Percentiles rank a stretch among this genome's conserved stretches.
Conservation (phyloP, 2,329 filamentous ascomycete genomes). For the Ceratocystis alfenasii region DNA sequence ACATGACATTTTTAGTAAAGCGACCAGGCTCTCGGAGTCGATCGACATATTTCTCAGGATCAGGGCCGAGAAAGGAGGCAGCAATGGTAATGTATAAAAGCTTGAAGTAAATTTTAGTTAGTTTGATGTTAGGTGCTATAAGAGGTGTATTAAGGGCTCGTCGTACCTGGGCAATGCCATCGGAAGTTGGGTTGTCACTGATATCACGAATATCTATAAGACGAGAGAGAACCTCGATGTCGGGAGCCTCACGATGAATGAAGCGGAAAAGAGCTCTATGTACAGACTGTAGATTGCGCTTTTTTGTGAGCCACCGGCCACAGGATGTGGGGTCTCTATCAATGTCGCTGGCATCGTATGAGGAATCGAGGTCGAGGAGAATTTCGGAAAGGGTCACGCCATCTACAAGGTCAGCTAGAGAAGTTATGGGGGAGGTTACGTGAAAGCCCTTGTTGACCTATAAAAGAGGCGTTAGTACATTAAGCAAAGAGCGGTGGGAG, state of each 20-base stretch:
- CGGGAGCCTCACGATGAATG: constrained; percentile 41
- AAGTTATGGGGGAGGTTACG: constrained; percentile 36
- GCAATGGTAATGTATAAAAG: constrained; percentile 50
- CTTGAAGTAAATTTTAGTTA: constrained; percentile 27
- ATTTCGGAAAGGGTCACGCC: constrained; percentile 44
- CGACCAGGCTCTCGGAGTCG: constrained; percentile 30
- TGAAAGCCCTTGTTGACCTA: constrained; percentile 34
- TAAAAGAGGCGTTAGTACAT: constrained; percentile 11
- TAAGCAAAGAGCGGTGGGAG: not conserved
- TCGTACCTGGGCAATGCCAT: constrained; percentile 42
- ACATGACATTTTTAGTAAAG: constrained; percentile 35
- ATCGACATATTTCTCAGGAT: constrained; percentile 42
- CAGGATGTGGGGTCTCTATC: constrained; percentile 36
- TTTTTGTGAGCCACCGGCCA: constrained; percentile 35
- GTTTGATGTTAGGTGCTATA: not conserved
- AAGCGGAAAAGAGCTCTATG: constrained; percentile 45
- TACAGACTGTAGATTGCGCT: constrained; percentile 43
- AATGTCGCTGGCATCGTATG: constrained; percentile 45
- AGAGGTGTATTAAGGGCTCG: constrained; percentile 15
- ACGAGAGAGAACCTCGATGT: constrained; percentile 41
- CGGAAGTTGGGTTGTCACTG: constrained; percentile 43
- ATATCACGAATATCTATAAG: constrained; percentile 46
- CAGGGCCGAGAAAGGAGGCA: constrained; percentile 48
- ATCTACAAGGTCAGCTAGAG: constrained; percentile 42
- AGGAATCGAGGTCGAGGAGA: constrained; percentile 45